Conservation (phyloP, 2,329 filamentous ascomycete genomes). For the Calonectria multiphialidica region DNA sequence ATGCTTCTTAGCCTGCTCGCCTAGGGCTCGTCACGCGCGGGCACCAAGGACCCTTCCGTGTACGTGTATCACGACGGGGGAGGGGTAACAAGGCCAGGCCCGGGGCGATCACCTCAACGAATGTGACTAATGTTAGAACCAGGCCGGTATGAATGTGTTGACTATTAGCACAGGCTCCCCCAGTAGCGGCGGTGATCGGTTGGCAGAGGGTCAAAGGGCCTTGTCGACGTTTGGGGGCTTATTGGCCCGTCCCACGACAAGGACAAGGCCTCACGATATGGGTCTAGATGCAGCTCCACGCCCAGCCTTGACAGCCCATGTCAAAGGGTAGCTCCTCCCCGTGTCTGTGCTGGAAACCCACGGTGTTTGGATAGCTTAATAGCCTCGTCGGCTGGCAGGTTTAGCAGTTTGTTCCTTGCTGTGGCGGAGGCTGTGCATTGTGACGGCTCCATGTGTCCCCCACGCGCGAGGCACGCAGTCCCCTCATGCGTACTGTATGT, state of each 20-base stretch:
- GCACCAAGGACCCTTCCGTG: not conserved
- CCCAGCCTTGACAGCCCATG: not conserved
- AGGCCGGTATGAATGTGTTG: conserved; percentile 1
- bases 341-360: conserved; percentile 13
- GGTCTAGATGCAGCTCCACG: conserved; percentile 4
- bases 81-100: not conserved
- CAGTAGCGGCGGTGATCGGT: conserved; percentile 13
- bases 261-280: not conserved
- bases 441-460: conserved; percentile 7
- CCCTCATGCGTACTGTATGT: not conserved
- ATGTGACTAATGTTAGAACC: conserved; percentile 22
- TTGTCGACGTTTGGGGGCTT: not conserved
- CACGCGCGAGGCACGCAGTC: not conserved
- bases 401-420: not conserved
- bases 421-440: conserved; percentile 12
- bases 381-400: not conserved
- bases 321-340: not conserved
- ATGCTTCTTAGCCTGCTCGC: conserved; percentile 1
- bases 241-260: not conserved
- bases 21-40: not conserved
- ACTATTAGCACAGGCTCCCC: not conserved
- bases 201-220: not conserved
- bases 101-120: not conserved
- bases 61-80: not conserved
- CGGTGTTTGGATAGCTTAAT: conserved; percentile 16